These are phyloP conservation scores for Garcia nutans DNA, from an alignment of 345 rosid genomes.

Conservation along the genomic window DNA sequence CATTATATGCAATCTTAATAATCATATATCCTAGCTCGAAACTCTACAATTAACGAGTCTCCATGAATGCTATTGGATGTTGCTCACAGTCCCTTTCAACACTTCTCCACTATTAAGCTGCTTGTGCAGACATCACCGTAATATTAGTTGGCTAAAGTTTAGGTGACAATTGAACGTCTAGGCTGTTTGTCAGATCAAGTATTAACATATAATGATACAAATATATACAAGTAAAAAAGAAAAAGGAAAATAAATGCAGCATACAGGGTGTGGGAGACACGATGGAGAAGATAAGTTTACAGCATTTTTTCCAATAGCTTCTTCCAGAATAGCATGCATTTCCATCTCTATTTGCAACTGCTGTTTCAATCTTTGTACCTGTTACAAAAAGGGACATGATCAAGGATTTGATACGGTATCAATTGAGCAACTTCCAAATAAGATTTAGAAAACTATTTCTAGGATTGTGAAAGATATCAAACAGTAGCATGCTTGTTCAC, in stretches of 20 bases:
- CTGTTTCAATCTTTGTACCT: constrained; percentile 67
- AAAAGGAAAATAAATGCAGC: constrained; percentile 16
- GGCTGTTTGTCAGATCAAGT: neutral
- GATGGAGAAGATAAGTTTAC: constrained; percentile 43
- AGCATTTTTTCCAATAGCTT: constrained; percentile 51
- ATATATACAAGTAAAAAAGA: neutral
- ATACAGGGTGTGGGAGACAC: constrained; percentile 60
- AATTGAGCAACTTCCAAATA: neutral
- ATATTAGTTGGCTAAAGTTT: neutral
- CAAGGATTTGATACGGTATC: neutral
- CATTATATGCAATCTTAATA: neutral
- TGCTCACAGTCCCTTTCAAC: neutral
- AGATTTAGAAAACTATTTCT: neutral
- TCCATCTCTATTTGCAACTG: constrained; percentile 73
- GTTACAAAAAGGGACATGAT: constrained; percentile 30
- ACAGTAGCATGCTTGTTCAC: neutral
- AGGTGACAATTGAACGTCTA: neutral
- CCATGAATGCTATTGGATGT: neutral
- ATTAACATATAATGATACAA: neutral
- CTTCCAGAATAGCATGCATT: constrained; percentile 56
- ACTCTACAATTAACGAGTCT: neutral
- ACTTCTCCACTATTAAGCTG: neutral
- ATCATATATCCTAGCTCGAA: neutral
- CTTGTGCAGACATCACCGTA: neutral
- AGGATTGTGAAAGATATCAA: neutral